phyloP scores from a whole-genome alignment of 2,329 filamentous ascomycete genomes.

The Pseudogymnoascus destructans region DNA sequence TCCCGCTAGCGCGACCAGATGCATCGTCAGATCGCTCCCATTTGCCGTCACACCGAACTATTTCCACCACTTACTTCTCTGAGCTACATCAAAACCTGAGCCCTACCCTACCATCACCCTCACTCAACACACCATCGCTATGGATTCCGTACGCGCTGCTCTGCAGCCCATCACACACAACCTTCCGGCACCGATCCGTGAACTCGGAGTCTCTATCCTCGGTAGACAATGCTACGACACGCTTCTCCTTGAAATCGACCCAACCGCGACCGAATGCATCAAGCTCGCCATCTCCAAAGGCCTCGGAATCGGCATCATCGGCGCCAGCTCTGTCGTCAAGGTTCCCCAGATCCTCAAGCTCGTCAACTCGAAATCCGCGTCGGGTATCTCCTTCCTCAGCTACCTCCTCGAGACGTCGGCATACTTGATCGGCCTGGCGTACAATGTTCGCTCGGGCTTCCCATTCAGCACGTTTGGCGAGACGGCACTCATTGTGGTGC shows the following conservation, averaged over 20 bases:
- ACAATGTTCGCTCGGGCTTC: slow-evolving; percentile 82
- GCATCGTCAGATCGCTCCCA: not conserved
- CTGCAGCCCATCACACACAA: slow-evolving; percentile 58
- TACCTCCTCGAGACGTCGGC: slow-evolving; percentile 85
- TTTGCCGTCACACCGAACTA: not conserved
- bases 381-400: slow-evolving; percentile 76
- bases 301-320: slow-evolving; percentile 86
- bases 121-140: not conserved
- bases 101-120: not conserved
- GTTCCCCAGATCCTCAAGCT: slow-evolving; percentile 95
- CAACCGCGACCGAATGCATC: slow-evolving; percentile 63
- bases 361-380: slow-evolving; percentile 62
- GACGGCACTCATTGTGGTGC: slow-evolving; percentile 78
- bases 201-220: slow-evolving; percentile 66
- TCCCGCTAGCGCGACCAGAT: not conserved
- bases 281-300: slow-evolving; percentile 86
- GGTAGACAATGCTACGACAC: slow-evolving; percentile 74
- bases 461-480: slow-evolving; percentile 97
- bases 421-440: slow-evolving; percentile 81
- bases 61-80: not conserved
- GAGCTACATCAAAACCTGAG: not conserved
- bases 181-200: slow-evolving; percentile 60
- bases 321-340: slow-evolving; percentile 82
- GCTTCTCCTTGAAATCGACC: slow-evolving; percentile 73
- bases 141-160: slow-evolving; percentile 1